Conservation (phyloP, 768 basidiomycete genomes). For the Terana coerulea region DNA sequence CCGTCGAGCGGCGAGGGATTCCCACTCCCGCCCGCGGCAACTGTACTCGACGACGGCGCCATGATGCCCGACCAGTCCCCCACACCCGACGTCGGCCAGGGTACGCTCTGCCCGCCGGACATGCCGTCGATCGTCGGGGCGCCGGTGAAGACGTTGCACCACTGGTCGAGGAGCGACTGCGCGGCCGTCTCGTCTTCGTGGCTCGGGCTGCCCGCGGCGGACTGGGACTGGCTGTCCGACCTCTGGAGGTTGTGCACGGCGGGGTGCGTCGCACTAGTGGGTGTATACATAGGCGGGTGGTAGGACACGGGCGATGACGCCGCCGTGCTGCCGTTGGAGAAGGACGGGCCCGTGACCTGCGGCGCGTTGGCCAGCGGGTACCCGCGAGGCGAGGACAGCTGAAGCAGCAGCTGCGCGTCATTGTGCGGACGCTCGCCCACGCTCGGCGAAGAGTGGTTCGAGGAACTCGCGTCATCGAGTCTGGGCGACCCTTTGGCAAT, state of each 20-base stretch:
- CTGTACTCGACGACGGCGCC: slow-evolving; percentile 23
- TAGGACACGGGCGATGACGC: slow-evolving; percentile 16
- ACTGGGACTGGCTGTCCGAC: slow-evolving; percentile 43
- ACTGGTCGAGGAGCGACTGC: slow-evolving; percentile 77
- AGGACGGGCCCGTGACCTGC: background rate
- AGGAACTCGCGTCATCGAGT: slow-evolving; percentile 16
- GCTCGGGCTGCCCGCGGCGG: slow-evolving; percentile 63
- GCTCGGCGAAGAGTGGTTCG: slow-evolving; percentile 14
- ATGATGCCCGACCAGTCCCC: slow-evolving; percentile 60
- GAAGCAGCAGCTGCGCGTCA: slow-evolving; percentile 50
- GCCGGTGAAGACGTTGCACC: slow-evolving; percentile 79
- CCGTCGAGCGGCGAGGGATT: slow-evolving; percentile 40
- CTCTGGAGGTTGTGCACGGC: slow-evolving; percentile 63
- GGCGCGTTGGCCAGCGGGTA: slow-evolving; percentile 5
- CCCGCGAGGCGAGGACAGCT: slow-evolving; percentile 27
- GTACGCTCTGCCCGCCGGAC: slow-evolving; percentile 31
- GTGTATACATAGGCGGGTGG: slow-evolving; percentile 17
- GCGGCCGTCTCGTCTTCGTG: slow-evolving; percentile 71
- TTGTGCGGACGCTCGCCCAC: slow-evolving; percentile 27
- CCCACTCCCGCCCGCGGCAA: slow-evolving; percentile 34
- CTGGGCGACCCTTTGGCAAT: slow-evolving; percentile 40
- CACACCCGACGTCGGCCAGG: slow-evolving; percentile 59
- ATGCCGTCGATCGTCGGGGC: slow-evolving; percentile 41
- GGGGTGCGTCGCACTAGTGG: slow-evolving; percentile 26
- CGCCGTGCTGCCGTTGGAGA: slow-evolving; percentile 3